phyloP scores from a whole-genome alignment of 2,329 filamentous ascomycete genomes.

The Colletotrichum sp. region DNA sequence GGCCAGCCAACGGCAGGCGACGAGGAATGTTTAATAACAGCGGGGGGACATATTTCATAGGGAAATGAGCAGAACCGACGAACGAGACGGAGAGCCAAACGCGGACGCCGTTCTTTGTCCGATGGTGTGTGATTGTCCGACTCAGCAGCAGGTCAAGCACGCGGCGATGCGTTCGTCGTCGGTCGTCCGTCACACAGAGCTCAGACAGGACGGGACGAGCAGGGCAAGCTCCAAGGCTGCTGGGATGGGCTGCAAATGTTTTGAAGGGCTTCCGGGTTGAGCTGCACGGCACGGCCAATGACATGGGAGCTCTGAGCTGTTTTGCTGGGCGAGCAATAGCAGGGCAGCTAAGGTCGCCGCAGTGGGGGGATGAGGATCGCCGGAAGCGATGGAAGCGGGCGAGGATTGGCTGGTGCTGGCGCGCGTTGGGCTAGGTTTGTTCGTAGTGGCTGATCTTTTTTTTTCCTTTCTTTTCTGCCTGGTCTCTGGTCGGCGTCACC shows the following conservation, averaged over 20 bases:
- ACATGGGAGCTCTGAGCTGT: neutral
- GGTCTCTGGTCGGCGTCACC: neutral
- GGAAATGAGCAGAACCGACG: conserved; percentile 7
- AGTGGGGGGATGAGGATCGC: conserved; percentile 16
- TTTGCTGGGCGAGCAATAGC: neutral
- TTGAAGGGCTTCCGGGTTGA: neutral
- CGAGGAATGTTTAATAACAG: conserved; percentile 15
- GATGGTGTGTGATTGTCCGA: neutral
- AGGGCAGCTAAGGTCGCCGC: conserved; percentile 2
- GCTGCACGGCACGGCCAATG: neutral
- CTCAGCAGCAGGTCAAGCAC: neutral
- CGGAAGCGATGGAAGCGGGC: conserved; percentile 11
- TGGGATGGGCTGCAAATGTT: neutral
- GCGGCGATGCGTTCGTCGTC: neutral
- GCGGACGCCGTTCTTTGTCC: neutral
- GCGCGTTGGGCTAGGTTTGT: neutral
- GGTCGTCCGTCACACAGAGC: neutral
- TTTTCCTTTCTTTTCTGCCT: neutral
- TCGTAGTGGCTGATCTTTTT: neutral
- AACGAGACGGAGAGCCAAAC: neutral
- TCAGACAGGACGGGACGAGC: neutral
- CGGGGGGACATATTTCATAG: neutral
- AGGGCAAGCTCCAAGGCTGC: neutral
- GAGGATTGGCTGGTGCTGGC: neutral
- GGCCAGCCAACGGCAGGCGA: conserved; percentile 10